Base-by-base conservation (phyloP, 2,329 filamentous ascomycete genomes). In the Aspergillus spinulosporus region DNA sequence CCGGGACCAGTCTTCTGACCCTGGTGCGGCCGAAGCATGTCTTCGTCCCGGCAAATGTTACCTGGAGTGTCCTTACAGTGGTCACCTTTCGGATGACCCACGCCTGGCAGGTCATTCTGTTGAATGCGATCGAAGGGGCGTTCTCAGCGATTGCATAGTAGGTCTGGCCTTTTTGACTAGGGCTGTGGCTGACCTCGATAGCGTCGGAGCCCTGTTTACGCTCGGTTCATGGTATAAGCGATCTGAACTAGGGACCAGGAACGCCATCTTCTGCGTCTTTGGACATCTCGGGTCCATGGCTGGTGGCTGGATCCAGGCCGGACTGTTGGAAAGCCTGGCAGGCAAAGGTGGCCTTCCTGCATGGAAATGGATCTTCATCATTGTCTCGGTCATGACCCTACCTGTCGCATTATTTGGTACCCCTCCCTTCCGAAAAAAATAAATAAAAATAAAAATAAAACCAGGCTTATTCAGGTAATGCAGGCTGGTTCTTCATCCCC, bases 301-400 rank as follows among this genome's bases (percentile, higher is more conserved):
- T 0, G 76, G 76, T 2, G 74, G 75, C 1, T 78, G 75, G 75
- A 78, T 79, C 26, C 76, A 78, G 56, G 75, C 75, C 0, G 75
- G 71, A 2, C 57, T 78, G 26, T 59, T 78, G 43, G 57, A 69
- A 9, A 69, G 69, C 4, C 58, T 78, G 1, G 68, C 70, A 26
- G 74, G 72, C 2, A 70, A 68, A 31, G 62, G 64, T 9, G 68
- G 70, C 1, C 61, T 78, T 15, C 70, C 75, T 8, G 74, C 76
- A 0, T 78, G 75, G 76, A 65, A 74, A 54, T 70, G 75, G 70
- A 73, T 78, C 31, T 78, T 78, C 40, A 73, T 78, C 29, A 73
- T 78, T 2, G 75, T 77, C 0, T 73, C 74, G 0, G 65, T 74
- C 6, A 74, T 76, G 61, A 77, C 75, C 0, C 72, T 78, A 3